Evolutionary conservation across 352 stramenopile genomes (phyloP), one percentile per base, ranked within the genome.

Genomic region (Phytophthora boehmeriae): DNA sequence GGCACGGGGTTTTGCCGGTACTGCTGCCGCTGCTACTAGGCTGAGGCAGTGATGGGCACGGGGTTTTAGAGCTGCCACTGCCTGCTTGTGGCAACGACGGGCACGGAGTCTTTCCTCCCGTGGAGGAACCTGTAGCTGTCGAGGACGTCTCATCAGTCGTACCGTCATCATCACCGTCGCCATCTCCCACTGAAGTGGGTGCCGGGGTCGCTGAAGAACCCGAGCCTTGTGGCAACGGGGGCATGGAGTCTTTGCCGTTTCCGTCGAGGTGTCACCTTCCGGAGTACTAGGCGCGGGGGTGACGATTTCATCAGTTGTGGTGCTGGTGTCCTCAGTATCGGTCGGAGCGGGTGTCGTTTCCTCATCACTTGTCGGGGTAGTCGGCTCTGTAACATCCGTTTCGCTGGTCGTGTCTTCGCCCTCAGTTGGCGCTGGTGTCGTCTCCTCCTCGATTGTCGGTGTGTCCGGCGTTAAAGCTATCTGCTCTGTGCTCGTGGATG

Each of bases 151-250:
- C 25, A 30, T 30, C 25, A 30, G 25, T 30, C 6, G 25, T 6
- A 30, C 25, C 25, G 6, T 30, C 25, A 30, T 6, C 25, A 30
- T 6, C 6, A 8, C 25, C 25, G 25, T 30, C 25, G 6, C 25
- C 25, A 6, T 6, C 25, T 8, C 25, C 25, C n/a, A n/a, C n/a
- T 30, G 25, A 30, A 6, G 25, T 30, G 13, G 71, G 62, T 8
- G 71, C 61, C 10, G 66, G 70, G 2, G 70, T 75, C 19, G 46
- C 58, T n/a, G 53, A 67, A 8, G 64, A 72, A 48, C 64, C 64
- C 50, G 25, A 30, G 25, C 58, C 64, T 25, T 59, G 59, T 28
- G 60, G 46, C 8, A 68, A 28, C 16, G 50, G 47, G 10, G 55
- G 47, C 11, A 68, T n/a, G 66, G 66, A 8, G 25, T 30, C 3